phyloP scores from a whole-genome alignment of 805 yeast genomes.

The Schizosaccharomyces cryophilus region DNA sequence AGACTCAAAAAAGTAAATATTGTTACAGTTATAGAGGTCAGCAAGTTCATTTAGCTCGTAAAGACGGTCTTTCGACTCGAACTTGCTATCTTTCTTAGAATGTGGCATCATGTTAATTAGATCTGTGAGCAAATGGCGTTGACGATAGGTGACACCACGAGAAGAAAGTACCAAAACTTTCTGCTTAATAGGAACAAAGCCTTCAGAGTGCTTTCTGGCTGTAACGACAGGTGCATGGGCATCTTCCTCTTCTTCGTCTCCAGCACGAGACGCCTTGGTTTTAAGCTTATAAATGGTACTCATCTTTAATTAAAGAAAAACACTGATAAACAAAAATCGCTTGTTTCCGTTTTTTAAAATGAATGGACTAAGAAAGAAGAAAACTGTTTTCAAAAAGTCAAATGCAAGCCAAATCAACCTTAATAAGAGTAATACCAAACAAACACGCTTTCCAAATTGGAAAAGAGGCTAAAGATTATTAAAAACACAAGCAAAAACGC shows the following conservation, averaged over 20 bases:
- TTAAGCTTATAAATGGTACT: not conserved
- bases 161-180: conserved; percentile 73
- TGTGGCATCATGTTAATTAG: conserved; percentile 64
- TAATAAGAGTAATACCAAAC: too few species aligned
- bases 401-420: too few species aligned
- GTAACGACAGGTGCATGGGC: conserved; percentile 18
- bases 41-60: conserved; percentile 84
- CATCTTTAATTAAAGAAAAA: not conserved
- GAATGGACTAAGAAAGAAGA: too few species aligned
- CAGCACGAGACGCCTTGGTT: not conserved
- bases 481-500: too few species aligned
- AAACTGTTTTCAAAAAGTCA: too few species aligned
- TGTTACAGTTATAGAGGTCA: conserved; percentile 90
- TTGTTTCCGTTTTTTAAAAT: too few species aligned
- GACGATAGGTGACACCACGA: conserved; percentile 76
- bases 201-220: not conserved
- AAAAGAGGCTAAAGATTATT: too few species aligned
- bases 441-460: too few species aligned
- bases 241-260: conserved; percentile 15
- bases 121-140: conserved; percentile 79
- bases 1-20: conserved; percentile 77
- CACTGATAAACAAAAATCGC: too few species aligned
- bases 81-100: conserved; percentile 83
- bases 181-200: conserved; percentile 36
- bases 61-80: conserved; percentile 76